phyloP scores from a whole-genome alignment of 352 stramenopile genomes.

The Phytopythium mirpurense region DNA sequence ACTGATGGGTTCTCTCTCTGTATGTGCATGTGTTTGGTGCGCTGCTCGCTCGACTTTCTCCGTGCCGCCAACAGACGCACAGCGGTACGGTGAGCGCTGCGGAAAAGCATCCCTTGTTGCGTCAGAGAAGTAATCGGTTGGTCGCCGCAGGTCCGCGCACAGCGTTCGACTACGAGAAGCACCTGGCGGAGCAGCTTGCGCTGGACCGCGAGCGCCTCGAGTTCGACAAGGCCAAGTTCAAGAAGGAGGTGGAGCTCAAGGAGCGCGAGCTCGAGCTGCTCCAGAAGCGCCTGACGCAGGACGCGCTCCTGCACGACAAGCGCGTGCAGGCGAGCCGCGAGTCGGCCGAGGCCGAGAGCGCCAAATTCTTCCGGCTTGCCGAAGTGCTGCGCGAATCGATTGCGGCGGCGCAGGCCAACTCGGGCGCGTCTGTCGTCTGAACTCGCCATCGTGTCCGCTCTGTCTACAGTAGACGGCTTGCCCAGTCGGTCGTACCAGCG shows the following conservation, averaged over 20 bases:
- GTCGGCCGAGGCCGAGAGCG: constrained; percentile 36
- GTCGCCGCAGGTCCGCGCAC: constrained; percentile 22
- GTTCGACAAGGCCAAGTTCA: constrained; percentile 68
- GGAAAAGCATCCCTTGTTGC: constrained; percentile 16
- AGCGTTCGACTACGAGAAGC: constrained; percentile 74
- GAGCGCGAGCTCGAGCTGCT: constrained; percentile 59
- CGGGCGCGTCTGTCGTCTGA: constrained; percentile 35
- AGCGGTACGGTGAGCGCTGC: constrained; percentile 24
- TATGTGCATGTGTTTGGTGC: not conserved
- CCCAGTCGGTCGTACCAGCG: too few species aligned
- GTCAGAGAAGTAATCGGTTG: constrained; percentile 28
- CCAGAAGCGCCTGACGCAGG: constrained; percentile 60
- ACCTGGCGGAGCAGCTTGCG: constrained; percentile 62
- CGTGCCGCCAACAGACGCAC: constrained; percentile 12
- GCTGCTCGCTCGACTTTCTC: not conserved
- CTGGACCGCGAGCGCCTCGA: constrained; percentile 67
- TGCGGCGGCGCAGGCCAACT: constrained; percentile 20
- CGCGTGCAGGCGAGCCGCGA: constrained; percentile 35
- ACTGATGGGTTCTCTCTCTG: too few species aligned
- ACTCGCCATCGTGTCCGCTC: too few species aligned
- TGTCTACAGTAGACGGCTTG: too few species aligned
- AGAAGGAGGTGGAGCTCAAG: constrained; percentile 68
- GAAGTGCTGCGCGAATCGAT: constrained; percentile 58
- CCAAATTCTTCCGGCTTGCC: constrained; percentile 55
- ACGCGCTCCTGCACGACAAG: constrained; percentile 55